Percentiles rank a stretch among this genome's conserved stretches.
Conservation (phyloP, 352 stramenopile species). For the Peronospora destructor region DNA sequence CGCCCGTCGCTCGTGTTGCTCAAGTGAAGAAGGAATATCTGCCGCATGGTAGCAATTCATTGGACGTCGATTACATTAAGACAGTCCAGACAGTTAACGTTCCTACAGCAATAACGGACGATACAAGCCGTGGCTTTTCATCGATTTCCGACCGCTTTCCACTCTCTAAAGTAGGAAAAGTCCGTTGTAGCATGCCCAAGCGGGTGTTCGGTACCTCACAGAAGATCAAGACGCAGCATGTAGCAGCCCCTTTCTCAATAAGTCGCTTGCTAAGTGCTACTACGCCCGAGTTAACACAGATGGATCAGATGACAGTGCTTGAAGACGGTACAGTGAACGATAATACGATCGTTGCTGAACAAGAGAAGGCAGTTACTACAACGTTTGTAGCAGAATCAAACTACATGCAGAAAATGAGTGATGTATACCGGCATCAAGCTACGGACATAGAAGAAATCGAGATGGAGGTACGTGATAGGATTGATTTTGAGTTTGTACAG, state of each 20-base stretch:
- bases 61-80: constrained; percentile 21
- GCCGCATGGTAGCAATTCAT: constrained; percentile 16
- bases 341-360: constrained; percentile 28
- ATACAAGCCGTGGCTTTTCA: constrained; percentile 33
- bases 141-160: constrained; percentile 57
- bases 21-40: constrained; percentile 24
- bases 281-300: constrained; percentile 41
- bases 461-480: constrained; percentile 50
- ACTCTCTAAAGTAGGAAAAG: constrained; percentile 34
- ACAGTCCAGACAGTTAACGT: constrained; percentile 22
- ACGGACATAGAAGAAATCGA: constrained; percentile 63
- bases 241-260: constrained; percentile 21
- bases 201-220: constrained; percentile 18
- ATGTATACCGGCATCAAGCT: constrained; percentile 50
- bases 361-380: constrained; percentile 25
- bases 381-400: constrained; percentile 16
- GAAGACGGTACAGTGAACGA: constrained; percentile 39
- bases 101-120: constrained; percentile 2
- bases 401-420: constrained; percentile 11
- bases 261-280: constrained; percentile 31
- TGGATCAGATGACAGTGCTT: constrained; percentile 50
- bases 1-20: constrained; percentile 23
- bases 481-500: constrained; percentile 1
- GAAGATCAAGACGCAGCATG: constrained; percentile 7
- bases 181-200: constrained; percentile 29